Evolutionary conservation across 257 asterid genomes (phyloP).

Genomic region (Craterostigma plantagineum): DNA sequence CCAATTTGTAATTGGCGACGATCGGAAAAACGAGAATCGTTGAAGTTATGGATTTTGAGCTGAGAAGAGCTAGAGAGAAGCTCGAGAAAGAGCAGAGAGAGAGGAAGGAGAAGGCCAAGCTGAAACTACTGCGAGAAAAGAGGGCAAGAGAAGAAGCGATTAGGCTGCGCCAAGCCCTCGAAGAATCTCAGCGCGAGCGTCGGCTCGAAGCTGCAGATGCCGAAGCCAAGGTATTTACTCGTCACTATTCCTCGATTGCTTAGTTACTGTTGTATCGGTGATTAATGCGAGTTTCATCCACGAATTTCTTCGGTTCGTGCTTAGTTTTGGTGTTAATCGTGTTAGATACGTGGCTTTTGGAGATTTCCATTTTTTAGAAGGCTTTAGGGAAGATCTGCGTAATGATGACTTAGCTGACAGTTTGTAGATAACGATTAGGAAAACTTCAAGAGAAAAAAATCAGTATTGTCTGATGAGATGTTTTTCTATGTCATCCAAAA

Average conservation of each 20-base stretch:
- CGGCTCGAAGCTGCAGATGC: slow-evolving; percentile 75
- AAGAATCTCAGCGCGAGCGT: slow-evolving; percentile 57
- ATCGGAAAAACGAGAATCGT: not conserved
- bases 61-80: slow-evolving; percentile 87
- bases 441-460: too few relatives aligned
- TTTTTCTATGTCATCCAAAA: too few relatives aligned
- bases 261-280: not conserved
- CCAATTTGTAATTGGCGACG: not conserved
- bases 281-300: too few relatives aligned
- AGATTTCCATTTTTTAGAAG: too few relatives aligned
- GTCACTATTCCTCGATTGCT: not conserved
- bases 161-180: slow-evolving; percentile 72
- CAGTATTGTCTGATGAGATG: too few relatives aligned
- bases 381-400: too few relatives aligned
- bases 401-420: too few relatives aligned
- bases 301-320: too few relatives aligned
- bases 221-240: slow-evolving; percentile 35
- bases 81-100: slow-evolving; percentile 72
- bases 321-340: too few relatives aligned
- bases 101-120: slow-evolving; percentile 53
- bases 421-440: too few relatives aligned
- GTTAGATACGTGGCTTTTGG: too few relatives aligned
- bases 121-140: slow-evolving; percentile 55
- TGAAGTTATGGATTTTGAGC: slow-evolving; percentile 62
- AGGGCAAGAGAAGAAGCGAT: slow-evolving; percentile 51